A percentile compares a stretch with the other conserved stretches of the same genome.
phyloP scores from a whole-genome alignment of 208 protist species.

The Tritrichomonas musculus region DNA sequence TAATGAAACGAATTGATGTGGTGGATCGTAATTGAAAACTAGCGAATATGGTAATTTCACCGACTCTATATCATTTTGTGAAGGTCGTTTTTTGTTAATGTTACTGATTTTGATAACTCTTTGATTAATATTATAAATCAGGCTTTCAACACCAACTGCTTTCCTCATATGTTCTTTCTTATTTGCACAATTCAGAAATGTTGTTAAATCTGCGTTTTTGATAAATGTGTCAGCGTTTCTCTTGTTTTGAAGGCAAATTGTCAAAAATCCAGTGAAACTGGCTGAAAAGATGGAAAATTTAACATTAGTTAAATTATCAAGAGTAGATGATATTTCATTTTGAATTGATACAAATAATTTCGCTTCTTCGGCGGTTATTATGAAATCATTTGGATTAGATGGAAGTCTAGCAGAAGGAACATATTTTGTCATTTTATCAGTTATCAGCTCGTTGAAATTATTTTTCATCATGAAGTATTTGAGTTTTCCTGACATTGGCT shows the following conservation, averaged over 20 bases:
- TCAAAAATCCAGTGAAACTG: no score
- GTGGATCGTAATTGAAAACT: neutral
- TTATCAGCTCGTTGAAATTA: no score
- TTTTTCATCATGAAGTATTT: no score
- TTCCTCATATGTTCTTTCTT: neutral
- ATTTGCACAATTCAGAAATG: neutral
- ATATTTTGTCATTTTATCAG: no score
- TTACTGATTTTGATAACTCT: neutral
- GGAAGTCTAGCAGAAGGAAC: no score
- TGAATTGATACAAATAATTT: no score
- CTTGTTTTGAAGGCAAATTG: neutral
- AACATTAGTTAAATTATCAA: no score
- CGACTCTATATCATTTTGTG: neutral
- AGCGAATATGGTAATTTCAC: neutral
- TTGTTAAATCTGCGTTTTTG: neutral
- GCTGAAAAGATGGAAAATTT: no score
- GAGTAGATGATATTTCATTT: no score
- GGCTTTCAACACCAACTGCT: neutral
- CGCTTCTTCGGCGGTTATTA: no score
- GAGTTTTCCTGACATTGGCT: no score
- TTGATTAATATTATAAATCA: neutral
- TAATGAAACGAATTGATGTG: neutral
- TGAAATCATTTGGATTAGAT: no score
- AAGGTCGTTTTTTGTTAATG: neutral
- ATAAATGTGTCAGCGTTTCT: neutral